A percentile compares a stretch with the other conserved stretches of the same genome.
These are phyloP conservation scores for Podospora comata DNA, from an alignment of 495 filamentous ascomycete species.

Conservation along the genomic window DNA sequence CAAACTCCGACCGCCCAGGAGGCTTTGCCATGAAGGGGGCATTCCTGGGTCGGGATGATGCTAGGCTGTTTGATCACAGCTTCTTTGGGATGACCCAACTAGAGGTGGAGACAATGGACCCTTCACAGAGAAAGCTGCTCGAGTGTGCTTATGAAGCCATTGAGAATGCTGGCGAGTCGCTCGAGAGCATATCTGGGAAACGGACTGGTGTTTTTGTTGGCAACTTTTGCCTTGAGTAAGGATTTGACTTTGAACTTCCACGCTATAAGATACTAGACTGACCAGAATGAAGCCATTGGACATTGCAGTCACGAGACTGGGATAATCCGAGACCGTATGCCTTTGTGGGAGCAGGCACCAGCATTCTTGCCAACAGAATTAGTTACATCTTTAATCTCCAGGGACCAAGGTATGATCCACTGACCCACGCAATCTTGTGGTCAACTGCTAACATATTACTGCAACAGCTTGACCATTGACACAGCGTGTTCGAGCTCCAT, in stretches of 20 bases:
- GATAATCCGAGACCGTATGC: neutral
- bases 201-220: neutral
- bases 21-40: neutral
- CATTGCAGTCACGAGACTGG: neutral
- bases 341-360: neutral
- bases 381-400: slow-evolving; percentile 49
- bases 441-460: neutral
- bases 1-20: neutral
- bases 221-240: neutral
- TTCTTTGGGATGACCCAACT: neutral
- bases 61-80: neutral
- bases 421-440: neutral
- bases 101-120: neutral
- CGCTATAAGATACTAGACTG: too few species aligned
- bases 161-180: neutral
- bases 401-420: slow-evolving; percentile 24
- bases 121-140: neutral
- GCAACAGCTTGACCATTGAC: slow-evolving; percentile 46
- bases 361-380: slow-evolving; percentile 50
- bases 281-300: neutral
- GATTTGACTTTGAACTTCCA: too few species aligned
- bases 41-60: neutral
- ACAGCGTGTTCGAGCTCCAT: slow-evolving; percentile 56
- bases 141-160: neutral
- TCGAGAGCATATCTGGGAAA: neutral